Conservation (phyloP, 2,329 filamentous ascomycete genomes). For the Calycina herbarum region DNA sequence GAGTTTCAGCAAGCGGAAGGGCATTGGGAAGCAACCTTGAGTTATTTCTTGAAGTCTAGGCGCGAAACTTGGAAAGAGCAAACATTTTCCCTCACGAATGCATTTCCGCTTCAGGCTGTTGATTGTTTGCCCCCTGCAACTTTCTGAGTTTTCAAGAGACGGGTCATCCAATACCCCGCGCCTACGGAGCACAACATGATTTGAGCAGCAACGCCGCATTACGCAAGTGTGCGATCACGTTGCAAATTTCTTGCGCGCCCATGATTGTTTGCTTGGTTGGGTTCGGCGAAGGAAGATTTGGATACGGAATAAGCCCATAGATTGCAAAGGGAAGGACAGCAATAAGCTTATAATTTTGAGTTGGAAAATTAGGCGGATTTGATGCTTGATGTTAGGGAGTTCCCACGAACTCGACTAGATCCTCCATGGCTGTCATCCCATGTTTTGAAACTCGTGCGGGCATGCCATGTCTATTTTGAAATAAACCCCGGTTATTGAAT, state of each 20-base stretch:
- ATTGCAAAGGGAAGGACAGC: background rate
- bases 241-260: background rate
- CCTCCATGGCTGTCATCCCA: background rate
- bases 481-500: background rate
- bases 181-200: background rate
- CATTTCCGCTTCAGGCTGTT: background rate
- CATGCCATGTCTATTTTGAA: background rate
- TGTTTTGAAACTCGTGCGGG: constrained; percentile 1
- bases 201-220: background rate
- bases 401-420: background rate
- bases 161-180: constrained; percentile 4
- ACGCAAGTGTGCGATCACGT: background rate
- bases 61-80: background rate
- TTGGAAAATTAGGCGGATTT: background rate
- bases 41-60: too few relatives aligned
- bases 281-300: background rate
- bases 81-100: background rate
- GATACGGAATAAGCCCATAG: background rate
- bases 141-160: constrained; percentile 4
- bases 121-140: background rate
- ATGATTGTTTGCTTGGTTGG: background rate
- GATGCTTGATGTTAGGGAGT: background rate
- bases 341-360: background rate
- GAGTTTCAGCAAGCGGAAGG: too few relatives aligned
- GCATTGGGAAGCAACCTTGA: too few relatives aligned